phyloP scores from a whole-genome alignment of 2,329 filamentous ascomycete species.

The Cercospora sp. region DNA sequence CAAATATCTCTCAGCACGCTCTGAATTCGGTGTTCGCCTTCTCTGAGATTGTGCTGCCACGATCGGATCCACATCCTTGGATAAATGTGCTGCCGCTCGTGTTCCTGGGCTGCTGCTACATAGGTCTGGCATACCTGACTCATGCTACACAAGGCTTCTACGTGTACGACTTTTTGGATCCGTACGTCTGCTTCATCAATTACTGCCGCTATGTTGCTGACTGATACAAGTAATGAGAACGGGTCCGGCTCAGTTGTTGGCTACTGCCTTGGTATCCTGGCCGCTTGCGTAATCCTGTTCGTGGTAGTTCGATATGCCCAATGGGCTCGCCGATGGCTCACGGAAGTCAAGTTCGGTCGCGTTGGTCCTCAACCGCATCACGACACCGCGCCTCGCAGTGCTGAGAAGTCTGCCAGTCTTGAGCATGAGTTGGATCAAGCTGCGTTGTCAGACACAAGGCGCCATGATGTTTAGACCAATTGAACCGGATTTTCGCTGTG shows the following conservation, averaged over 20 bases:
- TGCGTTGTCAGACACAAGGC: background rate
- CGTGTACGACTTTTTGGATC: conserved; percentile 76
- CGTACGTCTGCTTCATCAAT: conserved; percentile 34
- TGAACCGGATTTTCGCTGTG: background rate
- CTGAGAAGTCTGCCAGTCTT: background rate
- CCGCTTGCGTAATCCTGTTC: conserved; percentile 43
- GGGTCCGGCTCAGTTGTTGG: conserved; percentile 57
- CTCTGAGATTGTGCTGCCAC: conserved; percentile 70
- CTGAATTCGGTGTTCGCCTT: conserved; percentile 73
- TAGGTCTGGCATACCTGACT: conserved; percentile 73
- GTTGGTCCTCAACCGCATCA: background rate
- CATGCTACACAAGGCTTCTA: conserved; percentile 70
- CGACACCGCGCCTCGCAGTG: background rate
- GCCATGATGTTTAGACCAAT: background rate
- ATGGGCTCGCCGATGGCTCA: conserved; percentile 43
- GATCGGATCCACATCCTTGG: conserved; percentile 63
- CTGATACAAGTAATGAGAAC: conserved; percentile 21
- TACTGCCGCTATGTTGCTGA: background rate
- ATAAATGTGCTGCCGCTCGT: conserved; percentile 68
- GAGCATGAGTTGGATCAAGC: background rate
- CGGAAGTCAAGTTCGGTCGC: conserved; percentile 46
- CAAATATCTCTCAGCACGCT: conserved; percentile 70
- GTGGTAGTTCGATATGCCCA: conserved; percentile 45
- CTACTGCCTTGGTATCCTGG: conserved; percentile 56
- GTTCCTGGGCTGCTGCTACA: conserved; percentile 69